A percentile compares a stretch with the other conserved stretches of the same genome.
These are phyloP conservation scores for Teunomyces lycoperdinae DNA, from an alignment of 805 yeast genomes.

Conservation along the genomic window DNA sequence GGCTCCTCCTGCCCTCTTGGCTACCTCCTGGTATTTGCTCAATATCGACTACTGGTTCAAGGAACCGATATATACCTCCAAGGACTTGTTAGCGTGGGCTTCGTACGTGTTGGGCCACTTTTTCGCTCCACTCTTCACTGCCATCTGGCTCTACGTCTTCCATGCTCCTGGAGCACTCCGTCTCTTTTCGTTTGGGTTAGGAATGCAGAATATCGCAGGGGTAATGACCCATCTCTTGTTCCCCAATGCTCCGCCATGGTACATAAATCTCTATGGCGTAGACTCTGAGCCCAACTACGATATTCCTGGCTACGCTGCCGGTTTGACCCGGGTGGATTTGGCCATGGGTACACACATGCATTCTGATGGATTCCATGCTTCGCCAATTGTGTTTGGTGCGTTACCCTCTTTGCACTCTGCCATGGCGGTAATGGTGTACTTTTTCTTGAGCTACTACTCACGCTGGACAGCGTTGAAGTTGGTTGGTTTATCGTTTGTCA, in stretches of 20 bases:
- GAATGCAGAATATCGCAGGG: conserved; percentile 58
- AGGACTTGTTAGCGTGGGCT: conserved; percentile 59
- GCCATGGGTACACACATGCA: conserved; percentile 61
- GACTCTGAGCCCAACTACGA: conserved; percentile 55
- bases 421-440: conserved; percentile 53
- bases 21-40: conserved; percentile 47
- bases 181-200: conserved; percentile 52
- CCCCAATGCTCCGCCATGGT: conserved; percentile 79
- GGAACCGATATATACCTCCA: conserved; percentile 39
- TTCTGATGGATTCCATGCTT: conserved; percentile 60
- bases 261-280: conserved; percentile 58
- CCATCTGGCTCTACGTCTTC: conserved; percentile 61
- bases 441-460: conserved; percentile 41
- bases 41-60: conserved; percentile 45
- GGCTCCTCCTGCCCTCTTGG: conserved; percentile 40
- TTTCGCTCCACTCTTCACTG: conserved; percentile 57
- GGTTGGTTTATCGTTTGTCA: conserved; percentile 43
- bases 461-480: conserved; percentile 33
- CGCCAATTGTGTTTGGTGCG: conserved; percentile 70
- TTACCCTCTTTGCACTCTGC: conserved; percentile 64
- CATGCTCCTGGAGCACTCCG: conserved; percentile 63
- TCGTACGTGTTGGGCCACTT: conserved; percentile 63
- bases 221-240: conserved; percentile 57
- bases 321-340: conserved; percentile 61
- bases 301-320: conserved; percentile 71